phyloP scores from a whole-genome alignment of 1,139 yeast genomes.

The Geotrichum phurueaensis region DNA sequence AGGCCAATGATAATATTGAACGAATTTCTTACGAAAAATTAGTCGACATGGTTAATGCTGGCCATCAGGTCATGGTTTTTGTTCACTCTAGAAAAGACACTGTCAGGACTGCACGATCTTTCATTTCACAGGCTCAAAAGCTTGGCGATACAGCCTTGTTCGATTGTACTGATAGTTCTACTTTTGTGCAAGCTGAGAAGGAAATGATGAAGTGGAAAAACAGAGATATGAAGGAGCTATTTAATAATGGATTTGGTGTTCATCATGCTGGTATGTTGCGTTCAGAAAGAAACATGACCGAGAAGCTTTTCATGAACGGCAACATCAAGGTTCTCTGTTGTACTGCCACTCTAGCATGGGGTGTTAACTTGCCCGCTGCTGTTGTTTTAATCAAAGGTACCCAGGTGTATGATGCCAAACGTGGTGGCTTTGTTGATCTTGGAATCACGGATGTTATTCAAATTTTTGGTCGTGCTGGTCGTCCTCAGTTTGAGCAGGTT shows the following conservation, averaged over 20 bases:
- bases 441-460: conserved; percentile 97
- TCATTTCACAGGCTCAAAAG: conserved; percentile 61
- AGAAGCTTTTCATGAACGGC: conserved; percentile 79
- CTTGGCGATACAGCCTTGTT: conserved; percentile 50
- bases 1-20: conserved; percentile 73
- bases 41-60: conserved; percentile 57
- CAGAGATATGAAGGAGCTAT: conserved; percentile 75
- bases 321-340: conserved; percentile 86
- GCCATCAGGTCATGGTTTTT: conserved; percentile 92
- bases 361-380: conserved; percentile 97
- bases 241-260: conserved; percentile 77
- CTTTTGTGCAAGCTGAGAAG: conserved; percentile 46
- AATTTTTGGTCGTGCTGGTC: conserved; percentile 98
- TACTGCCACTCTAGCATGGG: conserved; percentile 99
- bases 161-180: conserved; percentile 51
- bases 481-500: conserved; percentile 89
- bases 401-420: conserved; percentile 88
- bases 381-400: conserved; percentile 96
- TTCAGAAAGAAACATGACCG: conserved; percentile 83
- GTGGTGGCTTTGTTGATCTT: conserved; percentile 88
- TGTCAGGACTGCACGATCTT: conserved; percentile 68
- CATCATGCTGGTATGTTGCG: conserved; percentile 98
- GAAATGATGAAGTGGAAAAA: conserved; percentile 74
- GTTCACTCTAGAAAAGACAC: conserved; percentile 96
- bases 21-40: conserved; percentile 72